Conservation (phyloP, 192 early-diverging fungal genomes). For the Phycomyces nitens region DNA sequence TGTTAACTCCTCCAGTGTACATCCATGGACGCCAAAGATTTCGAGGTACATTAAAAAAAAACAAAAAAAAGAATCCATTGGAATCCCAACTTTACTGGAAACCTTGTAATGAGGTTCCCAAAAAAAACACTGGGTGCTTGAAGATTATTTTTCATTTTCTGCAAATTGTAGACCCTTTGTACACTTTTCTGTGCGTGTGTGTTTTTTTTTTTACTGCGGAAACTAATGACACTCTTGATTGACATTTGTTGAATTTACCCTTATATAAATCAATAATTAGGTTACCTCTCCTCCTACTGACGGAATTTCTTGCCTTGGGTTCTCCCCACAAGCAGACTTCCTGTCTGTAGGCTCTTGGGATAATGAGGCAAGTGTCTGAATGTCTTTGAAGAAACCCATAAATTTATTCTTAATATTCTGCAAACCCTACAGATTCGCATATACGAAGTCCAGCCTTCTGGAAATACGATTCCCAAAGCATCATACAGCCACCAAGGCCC, state of each 20-base stretch:
- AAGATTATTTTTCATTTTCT: too few species aligned
- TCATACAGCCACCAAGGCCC: constrained; percentile 79
- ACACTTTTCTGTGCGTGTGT: too few species aligned
- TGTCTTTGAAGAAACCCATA: background rate
- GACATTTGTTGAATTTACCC: background rate
- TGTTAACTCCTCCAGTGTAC: background rate
- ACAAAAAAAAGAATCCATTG: background rate
- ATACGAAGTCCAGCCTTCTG: constrained; percentile 81
- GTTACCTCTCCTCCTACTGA: constrained; percentile 69
- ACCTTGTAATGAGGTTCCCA: background rate
- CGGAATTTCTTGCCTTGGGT: constrained; percentile 74
- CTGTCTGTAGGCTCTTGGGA: constrained; percentile 92
- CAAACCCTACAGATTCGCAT: constrained; percentile 91
- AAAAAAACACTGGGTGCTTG: too few species aligned
- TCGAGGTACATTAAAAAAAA: constrained; percentile 17
- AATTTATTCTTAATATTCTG: background rate
- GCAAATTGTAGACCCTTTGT: too few species aligned
- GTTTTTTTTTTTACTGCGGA: too few species aligned
- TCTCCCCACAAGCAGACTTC: constrained; percentile 78
- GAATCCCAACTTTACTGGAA: too few species aligned
- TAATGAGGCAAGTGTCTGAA: constrained; percentile 51
- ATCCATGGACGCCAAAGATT: constrained; percentile 27
- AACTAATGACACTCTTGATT: too few species aligned
- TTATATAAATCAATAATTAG: constrained; percentile 16
- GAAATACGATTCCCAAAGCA: constrained; percentile 74